Evolutionary conservation across 164 flowering plant species (phyloP).

Genomic region (Chimonanthus salicifolius): DNA sequence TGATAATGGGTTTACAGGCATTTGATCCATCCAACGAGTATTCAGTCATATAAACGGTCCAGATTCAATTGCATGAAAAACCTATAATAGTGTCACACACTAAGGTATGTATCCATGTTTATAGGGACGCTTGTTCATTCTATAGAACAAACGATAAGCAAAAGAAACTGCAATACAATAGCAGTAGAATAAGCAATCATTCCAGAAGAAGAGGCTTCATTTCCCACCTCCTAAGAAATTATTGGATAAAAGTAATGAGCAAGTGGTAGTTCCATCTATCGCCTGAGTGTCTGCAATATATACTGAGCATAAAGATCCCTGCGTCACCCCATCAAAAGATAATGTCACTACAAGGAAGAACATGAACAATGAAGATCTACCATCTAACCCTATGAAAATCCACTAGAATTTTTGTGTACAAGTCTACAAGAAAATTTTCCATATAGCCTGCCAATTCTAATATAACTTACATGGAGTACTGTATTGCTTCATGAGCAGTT

Average conservation of each 20-base stretch:
- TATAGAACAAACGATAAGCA: too few relatives aligned
- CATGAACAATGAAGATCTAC: background rate
- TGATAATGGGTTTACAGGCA: too few relatives aligned
- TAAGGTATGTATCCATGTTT: too few relatives aligned
- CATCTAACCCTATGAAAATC: background rate
- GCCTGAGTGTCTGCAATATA: conserved; percentile 44
- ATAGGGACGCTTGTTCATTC: too few relatives aligned
- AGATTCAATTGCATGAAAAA: too few relatives aligned
- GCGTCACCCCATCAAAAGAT: conserved; percentile 8
- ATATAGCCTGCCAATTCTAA: background rate
- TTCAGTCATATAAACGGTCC: too few relatives aligned
- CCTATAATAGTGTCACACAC: too few relatives aligned
- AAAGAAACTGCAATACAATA: too few relatives aligned
- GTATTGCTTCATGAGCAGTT: conserved; percentile 45
- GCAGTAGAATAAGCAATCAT: too few relatives aligned
- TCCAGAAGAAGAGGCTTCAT: background rate
- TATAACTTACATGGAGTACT: conserved; percentile 48
- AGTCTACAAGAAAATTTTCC: too few relatives aligned
- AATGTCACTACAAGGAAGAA: background rate
- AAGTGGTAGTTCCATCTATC: conserved; percentile 13
- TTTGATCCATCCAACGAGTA: too few relatives aligned
- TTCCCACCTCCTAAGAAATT: conserved; percentile 4
- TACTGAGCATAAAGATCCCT: conserved; percentile 66
- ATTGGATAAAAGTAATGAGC: background rate
- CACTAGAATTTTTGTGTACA: background rate